Evolutionary conservation across 2,329 filamentous ascomycete genomes (phyloP), one percentile per base, ranked within the genome.

Genomic region (Juglanconis sp.): DNA sequence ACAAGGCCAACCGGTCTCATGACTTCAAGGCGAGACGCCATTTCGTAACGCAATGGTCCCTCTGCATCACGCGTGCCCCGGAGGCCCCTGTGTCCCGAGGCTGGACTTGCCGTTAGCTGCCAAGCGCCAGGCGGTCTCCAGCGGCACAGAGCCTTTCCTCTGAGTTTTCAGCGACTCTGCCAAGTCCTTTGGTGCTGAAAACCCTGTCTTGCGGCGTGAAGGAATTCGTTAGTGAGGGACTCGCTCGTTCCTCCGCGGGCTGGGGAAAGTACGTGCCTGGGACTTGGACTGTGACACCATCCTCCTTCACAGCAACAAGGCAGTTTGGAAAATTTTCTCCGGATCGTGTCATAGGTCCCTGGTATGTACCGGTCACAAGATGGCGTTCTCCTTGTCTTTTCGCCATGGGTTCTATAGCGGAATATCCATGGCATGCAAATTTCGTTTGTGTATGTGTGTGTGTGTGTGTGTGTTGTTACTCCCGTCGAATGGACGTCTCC

Each of bases 21-120:
- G 67, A 68, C 65, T 54, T 35, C 35, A 30, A 50, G 31, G 17
- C 36, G 49, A 56, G 59, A 40, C 60, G 63, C 68, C 65, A 67
- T 68, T 64, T 65, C 63, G 67, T 68, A 68, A 68, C 63, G 58
- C 59, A 60, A 68, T 68, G 65, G 57, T 64, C 64, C 64, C 61
- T 53, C 52, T 49, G 40, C 56, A 55, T 63, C 63, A 62, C 59
- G 54, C 42, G 57, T 17, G 53, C 49, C 57, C 51, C 49, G 46
- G 34, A 17, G 15, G 6, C n/a, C 61, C 42, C 50, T 46, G 36
- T 36, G 36, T 36, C 36, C 40, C 34, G 40, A 42, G 52, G 35
- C 48, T 54, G 31, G 8, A 31, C 49, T 57, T 62, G 62, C 62
- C 62, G 56, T 64, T 65, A 64, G 62, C 63, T 64, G 59, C 62